Evolutionary conservation across 2,329 filamentous ascomycete species (phyloP).

Genomic region (Polytolypa hystricis): DNA sequence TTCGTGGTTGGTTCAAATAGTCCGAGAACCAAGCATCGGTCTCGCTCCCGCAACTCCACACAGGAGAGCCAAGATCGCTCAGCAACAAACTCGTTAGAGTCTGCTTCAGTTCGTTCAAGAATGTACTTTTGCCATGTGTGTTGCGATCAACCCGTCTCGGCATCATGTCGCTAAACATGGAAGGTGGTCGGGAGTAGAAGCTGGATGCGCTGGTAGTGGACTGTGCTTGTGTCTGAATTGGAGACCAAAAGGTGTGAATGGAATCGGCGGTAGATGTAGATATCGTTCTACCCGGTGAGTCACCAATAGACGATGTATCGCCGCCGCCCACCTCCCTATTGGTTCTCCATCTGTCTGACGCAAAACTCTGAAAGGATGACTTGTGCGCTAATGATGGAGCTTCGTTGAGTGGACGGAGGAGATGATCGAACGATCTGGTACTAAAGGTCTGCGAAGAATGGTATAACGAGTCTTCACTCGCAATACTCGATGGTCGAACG

Average conservation of each 20-base stretch:
- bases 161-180: conserved; percentile 29
- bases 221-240: conserved; percentile 58
- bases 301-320: conserved; percentile 49
- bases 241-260: conserved; percentile 77
- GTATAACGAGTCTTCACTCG: conserved; percentile 32
- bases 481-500: conserved; percentile 32
- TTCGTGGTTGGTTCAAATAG: conserved; percentile 39
- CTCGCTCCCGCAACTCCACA: conserved; percentile 83
- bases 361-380: conserved; percentile 57
- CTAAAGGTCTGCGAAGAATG: conserved; percentile 19
- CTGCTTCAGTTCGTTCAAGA: conserved; percentile 66
- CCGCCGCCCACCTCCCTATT: conserved; percentile 47
- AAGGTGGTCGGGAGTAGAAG: conserved; percentile 37
- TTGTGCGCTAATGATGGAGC: conserved; percentile 39
- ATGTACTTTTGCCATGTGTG: conserved; percentile 61
- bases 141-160: conserved; percentile 27
- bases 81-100: conserved; percentile 72
- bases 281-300: conserved; percentile 55
- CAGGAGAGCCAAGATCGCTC: conserved; percentile 76
- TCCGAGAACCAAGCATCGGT: conserved; percentile 75
- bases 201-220: conserved; percentile 53
- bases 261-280: conserved; percentile 63
- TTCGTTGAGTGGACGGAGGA: conserved; percentile 24
- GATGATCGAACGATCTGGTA: conserved; percentile 21
- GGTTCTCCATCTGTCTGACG: conserved; percentile 53